These are phyloP conservation scores for Dalbergia cochinchinensis DNA, from an alignment of 306 rosid species.

Conservation along the genomic window DNA sequence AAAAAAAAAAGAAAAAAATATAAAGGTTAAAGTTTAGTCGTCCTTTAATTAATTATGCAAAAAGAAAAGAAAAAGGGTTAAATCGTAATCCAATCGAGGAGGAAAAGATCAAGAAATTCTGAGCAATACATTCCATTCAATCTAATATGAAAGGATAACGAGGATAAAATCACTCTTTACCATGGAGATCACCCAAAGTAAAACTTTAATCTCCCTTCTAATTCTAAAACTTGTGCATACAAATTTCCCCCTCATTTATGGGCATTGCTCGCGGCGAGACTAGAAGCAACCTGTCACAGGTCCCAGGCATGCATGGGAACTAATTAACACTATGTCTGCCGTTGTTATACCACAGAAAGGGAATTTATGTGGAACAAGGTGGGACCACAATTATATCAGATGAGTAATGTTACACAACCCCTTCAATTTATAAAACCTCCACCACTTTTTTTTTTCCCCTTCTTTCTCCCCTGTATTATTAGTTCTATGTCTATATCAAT, in stretches of 20 bases:
- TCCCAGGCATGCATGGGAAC: constrained; percentile 45
- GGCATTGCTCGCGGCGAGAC: constrained; percentile 53
- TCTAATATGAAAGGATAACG: neutral
- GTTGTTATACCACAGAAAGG: constrained; percentile 40
- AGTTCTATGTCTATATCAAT: constrained; percentile 19
- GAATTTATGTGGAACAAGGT: constrained; percentile 34
- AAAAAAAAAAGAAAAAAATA: no score
- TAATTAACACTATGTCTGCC: constrained; percentile 47
- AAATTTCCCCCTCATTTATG: constrained; percentile 46
- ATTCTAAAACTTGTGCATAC: neutral
- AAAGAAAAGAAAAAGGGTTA: neutral
- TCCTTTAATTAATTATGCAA: neutral
- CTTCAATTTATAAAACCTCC: neutral
- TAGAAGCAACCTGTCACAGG: constrained; percentile 45
- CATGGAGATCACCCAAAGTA: neutral
- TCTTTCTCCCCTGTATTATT: neutral
- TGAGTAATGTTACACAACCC: constrained; percentile 28
- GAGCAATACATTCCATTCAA: neutral
- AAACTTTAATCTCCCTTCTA: neutral
- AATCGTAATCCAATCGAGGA: neutral
- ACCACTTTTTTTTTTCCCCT: neutral
- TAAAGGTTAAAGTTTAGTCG: neutral
- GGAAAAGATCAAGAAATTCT: neutral
- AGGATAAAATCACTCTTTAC: neutral
- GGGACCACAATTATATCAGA: constrained; percentile 50